phyloP scores from a whole-genome alignment of 495 filamentous ascomycete species.

The Hypoxylon fragiforme region DNA sequence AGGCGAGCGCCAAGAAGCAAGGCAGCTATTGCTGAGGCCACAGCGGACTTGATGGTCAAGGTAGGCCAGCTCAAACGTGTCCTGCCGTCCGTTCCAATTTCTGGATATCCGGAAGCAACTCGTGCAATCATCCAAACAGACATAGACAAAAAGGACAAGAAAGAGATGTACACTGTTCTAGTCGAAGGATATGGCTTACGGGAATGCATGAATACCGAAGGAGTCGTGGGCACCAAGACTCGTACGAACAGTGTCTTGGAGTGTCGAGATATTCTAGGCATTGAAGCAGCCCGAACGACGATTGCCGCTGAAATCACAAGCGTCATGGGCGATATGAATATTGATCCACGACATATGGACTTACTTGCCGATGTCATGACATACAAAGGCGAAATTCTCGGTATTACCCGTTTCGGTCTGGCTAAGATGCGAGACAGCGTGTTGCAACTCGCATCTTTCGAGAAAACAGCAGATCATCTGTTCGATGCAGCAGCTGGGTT shows the following conservation, averaged over 20 bases:
- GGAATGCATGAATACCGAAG: constrained; percentile 88
- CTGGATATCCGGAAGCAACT: constrained; percentile 81
- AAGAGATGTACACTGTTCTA: constrained; percentile 64
- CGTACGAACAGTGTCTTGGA: constrained; percentile 90
- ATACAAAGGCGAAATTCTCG: constrained; percentile 96
- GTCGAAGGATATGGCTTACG: constrained; percentile 94
- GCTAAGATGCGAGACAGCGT: constrained; percentile 97
- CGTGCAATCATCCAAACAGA: constrained; percentile 83
- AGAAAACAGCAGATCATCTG: constrained; percentile 97
- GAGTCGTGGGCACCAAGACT: constrained; percentile 73
- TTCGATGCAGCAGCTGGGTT: constrained; percentile 92
- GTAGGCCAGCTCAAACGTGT: constrained; percentile 81
- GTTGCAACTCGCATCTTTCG: constrained; percentile 92
- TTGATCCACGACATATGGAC: constrained; percentile 98
- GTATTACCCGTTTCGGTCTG: constrained; percentile 94
- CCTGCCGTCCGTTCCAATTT: constrained; percentile 76
- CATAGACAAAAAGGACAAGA: constrained; percentile 49
- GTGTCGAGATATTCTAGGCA: constrained; percentile 87
- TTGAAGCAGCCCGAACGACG: constrained; percentile 87
- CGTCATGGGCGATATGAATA: constrained; percentile 92
- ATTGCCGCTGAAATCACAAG: constrained; percentile 77
- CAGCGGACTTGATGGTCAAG: constrained; percentile 74
- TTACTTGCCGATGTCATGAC: constrained; percentile 99
- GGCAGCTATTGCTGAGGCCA: constrained; percentile 50
- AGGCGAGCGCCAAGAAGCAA: constrained; percentile 58